These are phyloP conservation scores for Tetrapyrgos nigripes DNA, from an alignment of 1,284 basidiomycete species.

Conservation along the genomic window DNA sequence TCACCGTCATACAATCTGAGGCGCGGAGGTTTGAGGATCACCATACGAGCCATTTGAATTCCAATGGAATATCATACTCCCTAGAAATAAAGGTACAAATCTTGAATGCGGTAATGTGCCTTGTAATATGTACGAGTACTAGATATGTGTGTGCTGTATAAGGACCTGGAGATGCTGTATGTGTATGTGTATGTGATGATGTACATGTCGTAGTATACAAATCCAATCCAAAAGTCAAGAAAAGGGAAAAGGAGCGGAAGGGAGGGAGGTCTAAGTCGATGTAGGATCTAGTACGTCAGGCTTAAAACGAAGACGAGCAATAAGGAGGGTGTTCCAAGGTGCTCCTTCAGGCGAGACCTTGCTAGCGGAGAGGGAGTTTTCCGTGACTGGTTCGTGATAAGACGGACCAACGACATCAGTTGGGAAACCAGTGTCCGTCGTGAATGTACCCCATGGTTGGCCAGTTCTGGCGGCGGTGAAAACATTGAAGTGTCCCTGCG, in stretches of 20 bases:
- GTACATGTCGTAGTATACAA: too few species aligned
- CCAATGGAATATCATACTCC: too few species aligned
- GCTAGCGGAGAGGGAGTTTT: slow-evolving; percentile 46
- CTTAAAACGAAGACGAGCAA: slow-evolving; percentile 62
- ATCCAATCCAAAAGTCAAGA: neutral
- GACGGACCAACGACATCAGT: slow-evolving; percentile 41
- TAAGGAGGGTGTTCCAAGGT: slow-evolving; percentile 52
- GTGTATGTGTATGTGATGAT: too few species aligned
- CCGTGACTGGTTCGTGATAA: slow-evolving; percentile 46
- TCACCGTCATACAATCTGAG: too few species aligned
- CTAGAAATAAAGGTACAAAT: too few species aligned
- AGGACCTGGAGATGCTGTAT: too few species aligned
- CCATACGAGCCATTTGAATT: too few species aligned
- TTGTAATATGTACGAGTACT: too few species aligned
- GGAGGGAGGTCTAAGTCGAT: slow-evolving; percentile 43
- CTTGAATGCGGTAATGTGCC: too few species aligned
- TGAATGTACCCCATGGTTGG: slow-evolving; percentile 73
- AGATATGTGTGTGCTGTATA: too few species aligned
- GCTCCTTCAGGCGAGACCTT: slow-evolving; percentile 56
- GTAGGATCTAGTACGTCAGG: slow-evolving; percentile 62
- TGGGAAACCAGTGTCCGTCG: slow-evolving; percentile 53
- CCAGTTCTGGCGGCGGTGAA: slow-evolving; percentile 55
- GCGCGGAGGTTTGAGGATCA: too few species aligned
- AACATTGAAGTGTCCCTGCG: slow-evolving; percentile 70
- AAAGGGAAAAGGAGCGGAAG: neutral